Evolutionary conservation across 2,329 filamentous ascomycete genomes (phyloP).

Genomic region (Ceratocystis cubensis): DNA sequence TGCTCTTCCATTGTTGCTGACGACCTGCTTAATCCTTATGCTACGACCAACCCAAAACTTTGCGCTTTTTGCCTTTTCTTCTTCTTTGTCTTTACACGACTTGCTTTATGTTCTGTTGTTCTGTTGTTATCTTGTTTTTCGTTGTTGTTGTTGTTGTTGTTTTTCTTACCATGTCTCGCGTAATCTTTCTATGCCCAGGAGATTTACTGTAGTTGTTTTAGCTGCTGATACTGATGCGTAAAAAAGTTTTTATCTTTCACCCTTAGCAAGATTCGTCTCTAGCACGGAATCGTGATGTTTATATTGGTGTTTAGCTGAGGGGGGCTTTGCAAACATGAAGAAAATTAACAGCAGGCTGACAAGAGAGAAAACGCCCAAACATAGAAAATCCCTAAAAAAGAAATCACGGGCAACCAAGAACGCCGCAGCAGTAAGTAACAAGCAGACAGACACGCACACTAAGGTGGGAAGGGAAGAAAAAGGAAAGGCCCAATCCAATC

Average conservation of each 20-base stretch:
- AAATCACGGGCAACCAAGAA: slow-evolving; percentile 13
- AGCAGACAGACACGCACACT: not conserved
- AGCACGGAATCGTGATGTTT: not conserved
- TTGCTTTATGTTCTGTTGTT: not conserved
- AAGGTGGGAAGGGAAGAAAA: not conserved
- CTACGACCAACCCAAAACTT: not conserved
- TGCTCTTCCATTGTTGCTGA: slow-evolving; percentile 5
- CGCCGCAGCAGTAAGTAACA: slow-evolving; percentile 14
- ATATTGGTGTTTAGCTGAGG: not conserved
- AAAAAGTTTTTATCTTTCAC: slow-evolving; percentile 13
- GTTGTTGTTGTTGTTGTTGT: not conserved
- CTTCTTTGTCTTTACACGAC: slow-evolving; percentile 4
- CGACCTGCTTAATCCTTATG: slow-evolving; percentile 8
- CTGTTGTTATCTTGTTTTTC: not conserved
- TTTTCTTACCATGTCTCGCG: not conserved
- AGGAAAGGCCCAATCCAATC: not conserved
- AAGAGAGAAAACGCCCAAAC: slow-evolving; percentile 2
- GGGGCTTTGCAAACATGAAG: not conserved
- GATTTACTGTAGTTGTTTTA: slow-evolving; percentile 1
- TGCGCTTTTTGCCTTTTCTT: slow-evolving; percentile 7
- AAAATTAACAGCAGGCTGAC: not conserved
- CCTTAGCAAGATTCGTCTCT: not conserved
- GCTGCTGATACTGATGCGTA: slow-evolving; percentile 4
- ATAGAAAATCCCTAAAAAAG: not conserved
- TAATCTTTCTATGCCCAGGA: slow-evolving; percentile 13